Conservation (phyloP, 2,329 filamentous ascomycete genomes). For the Fusarium abutilonis region DNA sequence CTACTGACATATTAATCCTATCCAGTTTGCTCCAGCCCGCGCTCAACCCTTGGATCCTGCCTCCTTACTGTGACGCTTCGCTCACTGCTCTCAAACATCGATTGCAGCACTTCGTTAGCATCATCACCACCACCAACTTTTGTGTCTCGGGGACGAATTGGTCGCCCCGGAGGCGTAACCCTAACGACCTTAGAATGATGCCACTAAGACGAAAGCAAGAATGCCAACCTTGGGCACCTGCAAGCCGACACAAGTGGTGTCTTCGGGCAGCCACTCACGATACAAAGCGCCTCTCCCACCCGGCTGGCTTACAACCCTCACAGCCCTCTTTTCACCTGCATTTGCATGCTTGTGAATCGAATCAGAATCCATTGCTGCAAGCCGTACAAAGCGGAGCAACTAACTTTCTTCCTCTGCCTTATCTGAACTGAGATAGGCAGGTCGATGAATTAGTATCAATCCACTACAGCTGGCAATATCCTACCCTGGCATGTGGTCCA, state of each 20-base stretch:
- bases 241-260: slow-evolving; percentile 31
- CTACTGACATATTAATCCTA: not conserved
- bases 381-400: slow-evolving; percentile 34
- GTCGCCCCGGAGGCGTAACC: slow-evolving; percentile 26
- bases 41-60: not conserved
- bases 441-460: slow-evolving; percentile 20
- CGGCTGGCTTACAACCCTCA: slow-evolving; percentile 25
- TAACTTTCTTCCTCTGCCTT: slow-evolving; percentile 16
- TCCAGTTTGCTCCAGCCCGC: not conserved
- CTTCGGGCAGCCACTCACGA: slow-evolving; percentile 38
- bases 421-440: slow-evolving; percentile 31
- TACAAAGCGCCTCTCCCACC: slow-evolving; percentile 33
- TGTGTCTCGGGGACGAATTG: slow-evolving; percentile 31
- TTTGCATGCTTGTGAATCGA: slow-evolving; percentile 37
- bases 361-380: slow-evolving; percentile 39
- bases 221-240: slow-evolving; percentile 37
- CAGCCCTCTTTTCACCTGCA: slow-evolving; percentile 33
- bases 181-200: slow-evolving; percentile 24
- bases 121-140: slow-evolving; percentile 23
- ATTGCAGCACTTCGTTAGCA: slow-evolving; percentile 26
- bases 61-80: slow-evolving; percentile 1
- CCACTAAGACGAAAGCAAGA: slow-evolving; percentile 32
- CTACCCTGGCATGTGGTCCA: too few species aligned
- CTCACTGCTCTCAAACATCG: slow-evolving; percentile 11
- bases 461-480: not conserved